phyloP scores from a whole-genome alignment of 169 alveolate species.

The Plasmodium vivax region DNA sequence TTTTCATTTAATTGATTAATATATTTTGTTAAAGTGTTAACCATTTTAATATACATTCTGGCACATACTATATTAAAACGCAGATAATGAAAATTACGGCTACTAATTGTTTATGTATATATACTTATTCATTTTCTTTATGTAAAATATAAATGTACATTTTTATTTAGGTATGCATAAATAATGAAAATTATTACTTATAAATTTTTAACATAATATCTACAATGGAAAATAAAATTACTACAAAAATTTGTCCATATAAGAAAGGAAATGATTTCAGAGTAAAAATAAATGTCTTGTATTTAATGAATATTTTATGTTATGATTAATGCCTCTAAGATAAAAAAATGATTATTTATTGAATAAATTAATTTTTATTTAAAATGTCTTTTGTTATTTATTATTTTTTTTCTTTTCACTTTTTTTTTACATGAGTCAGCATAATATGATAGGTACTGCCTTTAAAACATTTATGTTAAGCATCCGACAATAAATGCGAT shows the following conservation, averaged over 20 bases:
- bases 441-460: not conserved
- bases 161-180: not conserved
- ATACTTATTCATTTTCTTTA: not conserved
- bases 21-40: not conserved
- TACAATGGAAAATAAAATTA: not conserved
- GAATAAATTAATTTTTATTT: not conserved
- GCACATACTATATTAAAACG: not conserved
- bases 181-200: no score
- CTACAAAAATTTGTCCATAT: not conserved
- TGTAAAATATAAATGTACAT: not conserved
- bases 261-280: not conserved
- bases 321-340: not conserved
- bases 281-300: not conserved
- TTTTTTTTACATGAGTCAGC: not conserved
- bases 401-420: not conserved
- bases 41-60: not conserved
- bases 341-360: not conserved
- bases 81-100: not conserved
- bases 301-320: not conserved
- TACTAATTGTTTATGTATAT: not conserved
- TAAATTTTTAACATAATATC: not conserved
- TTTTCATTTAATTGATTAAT: not conserved
- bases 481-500: not conserved
- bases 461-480: not conserved
- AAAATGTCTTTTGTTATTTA: not conserved